A percentile compares a stretch with the other conserved stretches of the same genome.
Evolutionary conservation across 352 stramenopile genomes (phyloP).

Genomic region (Pythium grandisporangium): DNA sequence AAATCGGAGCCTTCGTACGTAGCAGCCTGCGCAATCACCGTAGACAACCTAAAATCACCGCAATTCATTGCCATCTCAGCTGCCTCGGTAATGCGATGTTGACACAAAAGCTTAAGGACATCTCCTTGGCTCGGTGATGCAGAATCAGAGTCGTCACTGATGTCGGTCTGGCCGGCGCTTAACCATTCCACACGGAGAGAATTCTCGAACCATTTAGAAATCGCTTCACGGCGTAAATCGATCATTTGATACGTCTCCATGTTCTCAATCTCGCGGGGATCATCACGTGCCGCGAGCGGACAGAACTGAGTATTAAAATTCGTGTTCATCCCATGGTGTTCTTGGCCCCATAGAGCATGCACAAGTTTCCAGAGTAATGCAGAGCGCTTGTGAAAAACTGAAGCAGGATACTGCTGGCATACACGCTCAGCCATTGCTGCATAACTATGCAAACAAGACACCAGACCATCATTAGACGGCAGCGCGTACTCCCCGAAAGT

Average conservation of each 20-base stretch:
- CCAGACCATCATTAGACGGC: slow-evolving; percentile 32
- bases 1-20: slow-evolving; percentile 21
- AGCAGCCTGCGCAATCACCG: slow-evolving; percentile 21
- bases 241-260: slow-evolving; percentile 58
- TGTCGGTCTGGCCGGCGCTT: neutral
- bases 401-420: slow-evolving; percentile 12
- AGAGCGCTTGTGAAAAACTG: slow-evolving; percentile 6
- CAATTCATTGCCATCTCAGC: slow-evolving; percentile 18
- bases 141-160: neutral
- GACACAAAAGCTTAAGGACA: slow-evolving; percentile 15
- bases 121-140: slow-evolving; percentile 3
- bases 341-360: slow-evolving; percentile 68
- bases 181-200: slow-evolving; percentile 17
- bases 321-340: slow-evolving; percentile 23
- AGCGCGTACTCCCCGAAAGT: slow-evolving; percentile 31
- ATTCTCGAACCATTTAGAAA: slow-evolving; percentile 70
- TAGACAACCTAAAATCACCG: slow-evolving; percentile 29
- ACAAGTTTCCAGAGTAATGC: slow-evolving; percentile 63
- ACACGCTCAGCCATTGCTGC: slow-evolving; percentile 27
- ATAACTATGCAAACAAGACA: slow-evolving; percentile 56
- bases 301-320: slow-evolving; percentile 15
- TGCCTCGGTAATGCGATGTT: slow-evolving; percentile 23
- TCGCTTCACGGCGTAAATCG: slow-evolving; percentile 58
- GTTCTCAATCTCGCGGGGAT: slow-evolving; percentile 49
- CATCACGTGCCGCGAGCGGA: slow-evolving; percentile 45